Evolutionary conservation across 2,329 filamentous ascomycete species (phyloP).

Genomic region (Fusarium xylarioides): DNA sequence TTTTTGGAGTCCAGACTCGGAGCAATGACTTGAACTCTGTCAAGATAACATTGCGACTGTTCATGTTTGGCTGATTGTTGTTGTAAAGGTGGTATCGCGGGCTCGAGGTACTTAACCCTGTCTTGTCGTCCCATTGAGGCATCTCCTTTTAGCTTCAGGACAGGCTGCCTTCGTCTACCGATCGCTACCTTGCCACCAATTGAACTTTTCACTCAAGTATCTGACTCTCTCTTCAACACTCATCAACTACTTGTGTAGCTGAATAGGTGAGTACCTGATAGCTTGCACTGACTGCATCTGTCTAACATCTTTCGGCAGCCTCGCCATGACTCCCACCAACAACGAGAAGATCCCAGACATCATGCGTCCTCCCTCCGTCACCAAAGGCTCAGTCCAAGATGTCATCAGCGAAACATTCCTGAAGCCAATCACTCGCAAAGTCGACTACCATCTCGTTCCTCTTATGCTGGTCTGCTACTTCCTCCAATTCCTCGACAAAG

Average conservation of each 20-base stretch:
- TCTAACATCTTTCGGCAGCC: neutral
- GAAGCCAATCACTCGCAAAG: conserved; percentile 1
- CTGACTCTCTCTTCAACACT: neutral
- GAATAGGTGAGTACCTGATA: neutral
- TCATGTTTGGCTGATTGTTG: neutral
- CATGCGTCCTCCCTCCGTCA: neutral
- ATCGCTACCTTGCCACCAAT: neutral
- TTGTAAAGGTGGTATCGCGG: neutral
- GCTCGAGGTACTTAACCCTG: neutral
- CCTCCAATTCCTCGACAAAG: conserved; percentile 12
- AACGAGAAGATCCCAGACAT: neutral
- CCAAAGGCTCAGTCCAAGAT: neutral
- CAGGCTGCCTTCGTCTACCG: neutral
- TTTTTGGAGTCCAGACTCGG: neutral
- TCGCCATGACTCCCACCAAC: neutral
- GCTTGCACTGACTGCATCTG: neutral
- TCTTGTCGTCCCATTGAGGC: neutral
- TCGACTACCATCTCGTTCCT: conserved; percentile 12
- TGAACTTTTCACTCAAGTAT: neutral
- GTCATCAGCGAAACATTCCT: neutral
- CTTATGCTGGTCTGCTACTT: conserved; percentile 10
- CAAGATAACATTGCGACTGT: neutral
- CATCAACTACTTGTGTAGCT: accelerated
- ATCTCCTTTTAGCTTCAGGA: neutral
- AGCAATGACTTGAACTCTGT: neutral